Evolutionary conservation across 768 basidiomycete species (phyloP).

Genomic region (Boletus huronensis): DNA sequence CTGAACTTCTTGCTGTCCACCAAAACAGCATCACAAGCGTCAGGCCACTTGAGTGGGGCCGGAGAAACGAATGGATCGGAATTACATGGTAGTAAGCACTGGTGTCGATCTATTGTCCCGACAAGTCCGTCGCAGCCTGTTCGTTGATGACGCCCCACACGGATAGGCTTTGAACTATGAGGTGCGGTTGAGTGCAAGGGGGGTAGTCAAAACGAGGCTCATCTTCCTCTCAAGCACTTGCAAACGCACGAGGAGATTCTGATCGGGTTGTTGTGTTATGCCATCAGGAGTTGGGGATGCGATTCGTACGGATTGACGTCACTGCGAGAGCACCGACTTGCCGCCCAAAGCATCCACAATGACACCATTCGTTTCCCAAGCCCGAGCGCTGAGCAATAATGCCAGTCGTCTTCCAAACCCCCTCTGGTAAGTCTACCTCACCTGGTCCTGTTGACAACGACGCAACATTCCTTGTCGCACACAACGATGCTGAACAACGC

Average conservation of each 20-base stretch:
- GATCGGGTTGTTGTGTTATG: conserved; percentile 80
- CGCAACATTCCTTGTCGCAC: too few relatives aligned
- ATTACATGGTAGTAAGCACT: conserved; percentile 14
- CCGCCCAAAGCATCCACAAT: too few relatives aligned
- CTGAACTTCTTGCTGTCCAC: conserved; percentile 85
- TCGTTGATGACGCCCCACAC: conserved; percentile 93
- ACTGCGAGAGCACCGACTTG: too few relatives aligned
- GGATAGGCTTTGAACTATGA: conserved; percentile 88
- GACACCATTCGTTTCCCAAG: too few relatives aligned
- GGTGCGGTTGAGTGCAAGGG: conserved; percentile 1
- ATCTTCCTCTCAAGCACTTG: conserved; percentile 89
- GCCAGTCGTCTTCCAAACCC: too few relatives aligned
- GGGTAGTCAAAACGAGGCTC: conserved; percentile 79
- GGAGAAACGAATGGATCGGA: conserved; percentile 22
- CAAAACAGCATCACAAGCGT: conserved; percentile 98
- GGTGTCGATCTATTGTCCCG: conserved; percentile 18
- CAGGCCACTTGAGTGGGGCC: conserved; percentile 60
- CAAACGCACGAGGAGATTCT: conserved; percentile 68
- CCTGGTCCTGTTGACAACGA: too few relatives aligned
- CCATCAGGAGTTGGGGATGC: too few relatives aligned
- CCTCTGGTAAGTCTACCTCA: too few relatives aligned
- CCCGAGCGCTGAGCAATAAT: too few relatives aligned
- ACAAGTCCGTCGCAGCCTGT: conserved; percentile 40
- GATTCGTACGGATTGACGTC: too few relatives aligned
- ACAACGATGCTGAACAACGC: too few relatives aligned